Evolutionary conservation across 768 basidiomycete genomes (phyloP), one percentile per base, ranked within the genome.

Genomic region (Trametes elegans): DNA sequence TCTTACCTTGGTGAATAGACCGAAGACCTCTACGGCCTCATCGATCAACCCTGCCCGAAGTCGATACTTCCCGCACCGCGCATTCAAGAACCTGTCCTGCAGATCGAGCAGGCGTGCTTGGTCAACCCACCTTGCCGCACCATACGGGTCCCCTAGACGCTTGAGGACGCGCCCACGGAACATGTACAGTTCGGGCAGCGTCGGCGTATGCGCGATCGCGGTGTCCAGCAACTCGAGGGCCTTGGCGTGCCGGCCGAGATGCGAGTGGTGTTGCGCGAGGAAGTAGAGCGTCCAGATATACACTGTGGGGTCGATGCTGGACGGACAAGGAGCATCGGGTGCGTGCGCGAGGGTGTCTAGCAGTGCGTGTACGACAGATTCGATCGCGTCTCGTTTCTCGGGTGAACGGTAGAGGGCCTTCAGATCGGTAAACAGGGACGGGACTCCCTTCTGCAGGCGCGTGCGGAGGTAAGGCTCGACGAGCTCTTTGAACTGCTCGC

Each of bases 221-320:
- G 66, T 58, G 16, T 83, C 75, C 14, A 98, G 74, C 5, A 88
- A 72, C 14, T 76, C 71, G 8, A 96, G 71, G 0, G 94, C 82
- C 44, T 63, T 69, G 19, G 61, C 55, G 41, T 77, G 63, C 40
- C 78, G 75, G 0, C 77, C 76, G 2, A 90, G 73, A 65, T 79
- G 81, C 0, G 90, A 88, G 64, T 91, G 78, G 66, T 95, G 94
- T 63, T 96, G 92, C 0, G 93, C 87, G 45, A 98, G 85, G 77
- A 90, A 97, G 74, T 96, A 98, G 34, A 98, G 81, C 9, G 89
- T 86, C 97, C 97, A 99, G 10, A 98, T 80, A 63, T 96, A 89
- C 14, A 83, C 85, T 4, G 92, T 85, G 1, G 96, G 94, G 7
- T 81, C 74, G 39, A 87, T 84, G 24, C 32, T 55, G 16, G 54